Evolutionary conservation across 805 yeast genomes (phyloP).

Genomic region (Lipomyces chichibuensis): DNA sequence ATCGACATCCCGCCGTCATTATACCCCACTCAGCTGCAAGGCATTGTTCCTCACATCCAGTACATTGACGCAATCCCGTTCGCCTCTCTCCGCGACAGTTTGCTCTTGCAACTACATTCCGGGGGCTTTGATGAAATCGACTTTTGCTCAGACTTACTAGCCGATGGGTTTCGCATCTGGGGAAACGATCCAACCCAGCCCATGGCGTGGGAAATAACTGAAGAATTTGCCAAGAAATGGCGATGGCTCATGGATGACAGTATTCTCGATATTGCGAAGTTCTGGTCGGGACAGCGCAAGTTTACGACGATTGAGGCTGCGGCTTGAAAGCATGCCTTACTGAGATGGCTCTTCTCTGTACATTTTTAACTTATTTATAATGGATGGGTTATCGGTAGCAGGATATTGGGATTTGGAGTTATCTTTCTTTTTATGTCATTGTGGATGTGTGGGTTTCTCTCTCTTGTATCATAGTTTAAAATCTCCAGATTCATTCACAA

Average conservation of each 20-base stretch:
- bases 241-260: constrained; percentile 24
- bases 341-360: neutral
- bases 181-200: constrained; percentile 27
- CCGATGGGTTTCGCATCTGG: constrained; percentile 30
- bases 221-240: constrained; percentile 28
- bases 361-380: neutral
- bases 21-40: constrained; percentile 26
- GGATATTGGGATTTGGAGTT: constrained; percentile 1
- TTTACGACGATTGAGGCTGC: neutral
- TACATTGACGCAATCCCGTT: constrained; percentile 32
- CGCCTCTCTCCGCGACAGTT: constrained; percentile 19
- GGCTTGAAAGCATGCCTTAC: neutral
- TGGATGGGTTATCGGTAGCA: neutral
- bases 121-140: constrained; percentile 29
- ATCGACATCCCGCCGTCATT: constrained; percentile 18
- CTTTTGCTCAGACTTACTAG: constrained; percentile 27
- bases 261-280: constrained; percentile 23
- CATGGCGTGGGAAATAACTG: constrained; percentile 27
- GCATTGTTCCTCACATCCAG: constrained; percentile 26
- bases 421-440: neutral
- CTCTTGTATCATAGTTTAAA: constrained; percentile 1
- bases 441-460: neutral
- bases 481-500: neutral
- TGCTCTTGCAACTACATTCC: constrained; percentile 14
- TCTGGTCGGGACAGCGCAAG: constrained; percentile 29